Evolutionary conservation across 495 filamentous ascomycete genomes (phyloP).

Genomic region (Penicillium pulvis): DNA sequence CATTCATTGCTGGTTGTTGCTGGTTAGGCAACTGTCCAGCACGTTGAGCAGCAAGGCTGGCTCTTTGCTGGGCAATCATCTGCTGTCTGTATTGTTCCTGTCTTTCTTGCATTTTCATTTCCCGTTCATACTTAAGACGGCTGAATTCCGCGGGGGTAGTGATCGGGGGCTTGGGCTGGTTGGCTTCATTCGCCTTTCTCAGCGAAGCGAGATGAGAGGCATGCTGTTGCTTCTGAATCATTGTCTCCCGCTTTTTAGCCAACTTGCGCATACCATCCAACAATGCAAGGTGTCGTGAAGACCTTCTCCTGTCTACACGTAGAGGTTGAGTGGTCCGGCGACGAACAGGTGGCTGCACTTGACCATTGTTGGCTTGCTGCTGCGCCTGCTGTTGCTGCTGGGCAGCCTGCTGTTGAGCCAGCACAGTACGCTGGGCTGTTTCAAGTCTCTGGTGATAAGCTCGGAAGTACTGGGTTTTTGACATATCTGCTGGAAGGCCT

Average conservation of each 20-base stretch:
- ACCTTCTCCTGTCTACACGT: conserved; percentile 81
- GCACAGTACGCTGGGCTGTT: conserved; percentile 67
- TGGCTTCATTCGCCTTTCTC: conserved; percentile 69
- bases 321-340: conserved; percentile 71
- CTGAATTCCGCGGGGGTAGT: conserved; percentile 88
- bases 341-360: conserved; percentile 58
- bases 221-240: conserved; percentile 83
- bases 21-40: conserved; percentile 45
- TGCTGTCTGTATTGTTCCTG: conserved; percentile 70
- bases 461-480: conserved; percentile 88
- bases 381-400: conserved; percentile 58
- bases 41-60: conserved; percentile 46
- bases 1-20: conserved; percentile 45
- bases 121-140: conserved; percentile 80
- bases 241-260: conserved; percentile 88
- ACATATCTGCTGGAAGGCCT: conserved; percentile 86
- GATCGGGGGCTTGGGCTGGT: conserved; percentile 58
- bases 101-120: conserved; percentile 74
- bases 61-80: conserved; percentile 60
- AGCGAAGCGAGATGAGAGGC: conserved; percentile 67
- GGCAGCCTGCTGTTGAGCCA: conserved; percentile 61
- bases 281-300: conserved; percentile 80
- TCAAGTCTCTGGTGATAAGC: conserved; percentile 81
- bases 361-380: conserved; percentile 52
- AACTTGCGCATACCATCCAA: conserved; percentile 94